These are phyloP conservation scores for Sphagnum fallax DNA, from an alignment of 228 moss, liverwort and hornwort genomes.

Conservation along the genomic window DNA sequence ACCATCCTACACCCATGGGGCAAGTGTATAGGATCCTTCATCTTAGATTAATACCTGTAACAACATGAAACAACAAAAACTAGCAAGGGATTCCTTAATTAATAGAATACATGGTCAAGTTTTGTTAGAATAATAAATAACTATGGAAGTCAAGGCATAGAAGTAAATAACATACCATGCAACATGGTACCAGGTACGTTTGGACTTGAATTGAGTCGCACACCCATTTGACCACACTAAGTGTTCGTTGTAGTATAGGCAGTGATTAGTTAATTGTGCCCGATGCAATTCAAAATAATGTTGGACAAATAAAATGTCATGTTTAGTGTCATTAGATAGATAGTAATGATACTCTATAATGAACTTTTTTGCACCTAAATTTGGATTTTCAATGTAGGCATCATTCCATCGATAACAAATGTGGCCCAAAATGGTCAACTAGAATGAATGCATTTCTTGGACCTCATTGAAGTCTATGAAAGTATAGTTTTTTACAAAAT, in stretches of 20 bases:
- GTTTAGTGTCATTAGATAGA: background rate
- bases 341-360: background rate
- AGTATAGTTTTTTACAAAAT: background rate
- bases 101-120: too few species aligned
- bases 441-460: too few species aligned
- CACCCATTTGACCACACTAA: background rate
- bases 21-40: background rate
- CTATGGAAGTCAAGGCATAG: too few species aligned
- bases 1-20: background rate
- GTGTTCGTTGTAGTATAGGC: background rate
- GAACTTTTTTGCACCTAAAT: background rate
- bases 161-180: background rate
- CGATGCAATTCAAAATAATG: background rate
- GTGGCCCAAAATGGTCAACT: too few species aligned
- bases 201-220: background rate
- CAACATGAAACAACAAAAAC: too few species aligned
- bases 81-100: too few species aligned
- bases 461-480: too few species aligned
- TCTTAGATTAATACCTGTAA: background rate
- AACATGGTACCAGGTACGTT: background rate
- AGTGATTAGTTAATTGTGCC: background rate
- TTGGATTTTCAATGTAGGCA: background rate
- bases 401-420: background rate
- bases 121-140: too few species aligned
- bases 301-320: background rate